Conservation (phyloP, 2,329 filamentous ascomycete species). For the Fusarium sp. region DNA sequence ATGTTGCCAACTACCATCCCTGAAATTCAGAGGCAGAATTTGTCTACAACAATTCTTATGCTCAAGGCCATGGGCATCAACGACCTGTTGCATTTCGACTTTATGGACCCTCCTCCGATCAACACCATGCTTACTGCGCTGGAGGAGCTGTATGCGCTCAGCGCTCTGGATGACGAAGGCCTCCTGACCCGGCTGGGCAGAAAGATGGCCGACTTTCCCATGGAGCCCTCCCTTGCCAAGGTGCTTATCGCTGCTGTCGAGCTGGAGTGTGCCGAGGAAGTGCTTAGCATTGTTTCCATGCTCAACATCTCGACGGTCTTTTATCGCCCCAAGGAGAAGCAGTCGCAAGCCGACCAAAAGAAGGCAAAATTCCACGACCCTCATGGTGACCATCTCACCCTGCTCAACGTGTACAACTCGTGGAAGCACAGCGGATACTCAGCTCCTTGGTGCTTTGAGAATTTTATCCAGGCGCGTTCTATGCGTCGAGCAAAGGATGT, state of each 20-base stretch:
- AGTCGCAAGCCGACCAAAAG: constrained; percentile 95
- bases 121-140: constrained; percentile 98
- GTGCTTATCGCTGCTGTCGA: constrained; percentile 89
- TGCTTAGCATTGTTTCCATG: constrained; percentile 95
- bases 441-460: constrained; percentile 95
- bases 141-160: constrained; percentile 93
- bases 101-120: constrained; percentile 97
- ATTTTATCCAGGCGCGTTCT: constrained; percentile 92
- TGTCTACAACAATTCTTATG: constrained; percentile 94
- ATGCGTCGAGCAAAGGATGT: constrained; percentile 94
- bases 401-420: constrained; percentile 96
- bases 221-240: constrained; percentile 94
- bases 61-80: constrained; percentile 99
- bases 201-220: constrained; percentile 99
- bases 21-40: constrained; percentile 94
- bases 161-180: constrained; percentile 93
- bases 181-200: constrained; percentile 89
- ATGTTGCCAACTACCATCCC: constrained; percentile 97
- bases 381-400: constrained; percentile 90
- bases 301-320: constrained; percentile 88
- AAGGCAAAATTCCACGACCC: constrained; percentile 98
- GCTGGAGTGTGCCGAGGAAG: constrained; percentile 89
- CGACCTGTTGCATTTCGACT: constrained; percentile 95
- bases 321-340: constrained; percentile 97
- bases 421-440: constrained; percentile 90